Base-by-base conservation (phyloP, 306 rosid genomes). In the Astragalus glycyphyllos region DNA sequence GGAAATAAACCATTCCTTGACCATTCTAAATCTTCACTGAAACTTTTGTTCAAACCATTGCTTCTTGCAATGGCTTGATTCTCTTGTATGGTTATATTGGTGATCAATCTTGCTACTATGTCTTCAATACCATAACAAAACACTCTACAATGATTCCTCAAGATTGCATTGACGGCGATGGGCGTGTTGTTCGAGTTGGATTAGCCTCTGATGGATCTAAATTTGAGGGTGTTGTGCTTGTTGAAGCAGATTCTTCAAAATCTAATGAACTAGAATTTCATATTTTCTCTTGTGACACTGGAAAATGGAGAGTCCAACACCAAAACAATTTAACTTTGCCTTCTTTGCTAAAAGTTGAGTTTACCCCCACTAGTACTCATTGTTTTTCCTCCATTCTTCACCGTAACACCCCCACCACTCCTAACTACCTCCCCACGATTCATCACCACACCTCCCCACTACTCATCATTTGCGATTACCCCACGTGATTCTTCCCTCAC, bases 41-140 rank as follows among this genome's bases (percentile, higher is more conserved):
- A 47, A 73, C 15, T 17, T 81, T 81, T 67, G 85, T 81, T 29
- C 77, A 67, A 13, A 54, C 73, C 56, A 69, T 72, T 68, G 85
- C 82, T 72, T 77, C 68, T 6, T 46, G 70, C 79, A 72, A 77
- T 54, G 85, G 79, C 20, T 41, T 66, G 8, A 70, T 77, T 34
- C 85, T 72, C 73, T 53, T 81, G 35, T 72, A 73, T 2, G 72
- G 76, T 11, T 81, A 42, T 45, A 61, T 16, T 37, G 74, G 10
- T 26, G 41, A 76, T 0, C 69, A 81, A 35, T 1, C 66, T 2
- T 76, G 82, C 46, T 81, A 81, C 49, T 58, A 44, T 61, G 76
- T 77, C 5, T 35, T 81, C 48, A 81, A 81, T 32, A 64, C 79
- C 53, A 66, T 67, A 44, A 54, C 68, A n/a, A 67, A 44, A 56